phyloP scores from a whole-genome alignment of 495 filamentous ascomycete species.

The Neohortaea acidophila region DNA sequence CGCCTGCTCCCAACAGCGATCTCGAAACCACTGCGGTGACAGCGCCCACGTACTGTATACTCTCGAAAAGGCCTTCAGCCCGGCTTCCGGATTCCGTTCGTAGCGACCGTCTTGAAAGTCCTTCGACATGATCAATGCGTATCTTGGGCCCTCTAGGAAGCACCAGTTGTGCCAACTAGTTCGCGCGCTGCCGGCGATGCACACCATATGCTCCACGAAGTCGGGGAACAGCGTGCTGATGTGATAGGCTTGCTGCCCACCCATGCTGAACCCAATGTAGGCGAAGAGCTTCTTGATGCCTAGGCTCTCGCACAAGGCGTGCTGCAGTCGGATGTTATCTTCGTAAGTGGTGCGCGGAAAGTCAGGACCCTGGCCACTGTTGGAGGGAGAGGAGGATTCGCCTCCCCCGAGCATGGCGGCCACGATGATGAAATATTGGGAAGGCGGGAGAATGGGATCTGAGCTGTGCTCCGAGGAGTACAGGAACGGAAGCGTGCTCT shows the following conservation, averaged over 20 bases:
- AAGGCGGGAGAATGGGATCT: constrained; percentile 12
- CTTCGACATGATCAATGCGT: constrained; percentile 27
- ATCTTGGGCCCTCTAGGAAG: constrained; percentile 34
- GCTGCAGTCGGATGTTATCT: constrained; percentile 20
- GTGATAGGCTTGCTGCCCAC: constrained; percentile 36
- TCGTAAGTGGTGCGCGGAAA: constrained; percentile 21
- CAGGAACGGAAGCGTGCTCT: constrained; percentile 17
- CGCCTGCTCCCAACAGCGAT: constrained; percentile 26
- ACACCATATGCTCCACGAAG: constrained; percentile 28
- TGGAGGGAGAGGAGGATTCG: constrained; percentile 21
- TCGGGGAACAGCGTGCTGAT: constrained; percentile 29
- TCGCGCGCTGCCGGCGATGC: constrained; percentile 29
- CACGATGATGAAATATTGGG: constrained; percentile 21
- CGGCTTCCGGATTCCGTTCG: constrained; percentile 20
- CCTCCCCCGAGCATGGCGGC: constrained; percentile 17
- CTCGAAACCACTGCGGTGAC: constrained; percentile 30
- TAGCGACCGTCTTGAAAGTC: constrained; percentile 31
- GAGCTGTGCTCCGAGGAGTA: constrained; percentile 9
- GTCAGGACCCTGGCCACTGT: constrained; percentile 15
- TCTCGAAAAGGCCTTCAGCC: constrained; percentile 29
- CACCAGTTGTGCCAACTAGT: constrained; percentile 34
- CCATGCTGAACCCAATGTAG: constrained; percentile 36
- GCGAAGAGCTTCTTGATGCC: constrained; percentile 18
- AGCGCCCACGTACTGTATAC: constrained; percentile 34
- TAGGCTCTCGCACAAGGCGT: constrained; percentile 18